Evolutionary conservation across 192 early-diverging fungal species (phyloP).

Genomic region (Chytriomyces confervae): DNA sequence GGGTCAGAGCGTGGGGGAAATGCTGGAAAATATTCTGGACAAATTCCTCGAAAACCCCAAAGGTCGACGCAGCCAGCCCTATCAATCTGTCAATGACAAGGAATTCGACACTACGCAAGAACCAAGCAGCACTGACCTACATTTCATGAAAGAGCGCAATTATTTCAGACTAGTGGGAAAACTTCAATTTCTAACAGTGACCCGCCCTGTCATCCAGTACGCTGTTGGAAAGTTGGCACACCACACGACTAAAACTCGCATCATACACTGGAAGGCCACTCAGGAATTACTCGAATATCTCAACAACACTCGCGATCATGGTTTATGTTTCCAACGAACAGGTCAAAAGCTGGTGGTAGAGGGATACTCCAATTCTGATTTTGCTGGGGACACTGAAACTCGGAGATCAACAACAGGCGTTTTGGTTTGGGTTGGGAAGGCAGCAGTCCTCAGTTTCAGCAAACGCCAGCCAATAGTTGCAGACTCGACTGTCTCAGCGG

Average conservation of each 20-base stretch:
- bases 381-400: background rate
- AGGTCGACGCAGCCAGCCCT: background rate
- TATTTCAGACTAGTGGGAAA: slow-evolving; percentile 18
- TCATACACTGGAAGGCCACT: background rate
- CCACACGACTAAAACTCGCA: background rate
- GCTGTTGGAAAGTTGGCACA: slow-evolving; percentile 14
- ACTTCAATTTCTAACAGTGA: slow-evolving; percentile 20
- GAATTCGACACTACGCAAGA: background rate
- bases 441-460: too few species aligned
- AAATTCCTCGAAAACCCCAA: slow-evolving; percentile 17
- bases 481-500: too few species aligned
- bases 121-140: background rate
- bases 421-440: too few species aligned
- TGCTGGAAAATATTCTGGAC: too few species aligned
- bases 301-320: slow-evolving; percentile 5
- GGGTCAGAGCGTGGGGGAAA: too few species aligned
- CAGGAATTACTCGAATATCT: background rate
- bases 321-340: background rate
- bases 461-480: too few species aligned
- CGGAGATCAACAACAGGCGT: background rate
- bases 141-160: background rate
- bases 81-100: background rate
- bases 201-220: slow-evolving; percentile 9
- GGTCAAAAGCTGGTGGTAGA: background rate
- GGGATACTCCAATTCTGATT: slow-evolving; percentile 1